phyloP scores from a whole-genome alignment of 768 basidiomycete species.

The Psilocybe subaeruginosa region DNA sequence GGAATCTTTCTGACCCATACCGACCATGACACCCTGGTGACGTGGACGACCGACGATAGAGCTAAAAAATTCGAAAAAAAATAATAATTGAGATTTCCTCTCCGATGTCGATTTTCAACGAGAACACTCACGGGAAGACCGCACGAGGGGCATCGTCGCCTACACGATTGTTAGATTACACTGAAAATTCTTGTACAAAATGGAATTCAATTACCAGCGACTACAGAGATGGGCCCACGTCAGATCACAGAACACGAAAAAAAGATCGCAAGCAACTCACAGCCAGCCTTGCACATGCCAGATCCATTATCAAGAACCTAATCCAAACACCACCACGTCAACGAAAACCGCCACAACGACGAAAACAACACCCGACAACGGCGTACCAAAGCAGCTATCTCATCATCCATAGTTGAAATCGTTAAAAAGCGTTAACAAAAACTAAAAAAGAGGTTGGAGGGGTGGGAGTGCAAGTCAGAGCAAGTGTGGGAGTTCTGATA shows the following conservation, averaged over 20 bases:
- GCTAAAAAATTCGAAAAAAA: constrained; percentile 41
- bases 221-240: constrained; percentile 34
- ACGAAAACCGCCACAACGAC: background rate
- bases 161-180: constrained; percentile 30
- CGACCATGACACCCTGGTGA: constrained; percentile 96
- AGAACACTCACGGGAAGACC: constrained; percentile 85
- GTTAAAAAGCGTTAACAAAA: background rate
- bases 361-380: background rate
- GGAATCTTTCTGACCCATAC: constrained; percentile 96
- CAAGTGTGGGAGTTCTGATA: background rate
- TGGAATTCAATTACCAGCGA: constrained; percentile 56
- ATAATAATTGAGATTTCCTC: background rate
- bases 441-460: background rate
- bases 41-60: constrained; percentile 95
- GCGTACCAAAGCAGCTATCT: constrained; percentile 9
- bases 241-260: background rate
- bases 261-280: constrained; percentile 49
- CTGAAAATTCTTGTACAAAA: background rate
- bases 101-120: background rate
- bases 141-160: constrained; percentile 91
- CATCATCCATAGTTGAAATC: background rate
- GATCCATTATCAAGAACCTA: constrained; percentile 94
- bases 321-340: constrained; percentile 15
- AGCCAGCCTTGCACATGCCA: constrained; percentile 99
- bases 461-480: background rate